Percentiles rank a stretch among this genome's conserved stretches.
phyloP scores from a whole-genome alignment of 345 rosid genomes.

The Populus tremula region DNA sequence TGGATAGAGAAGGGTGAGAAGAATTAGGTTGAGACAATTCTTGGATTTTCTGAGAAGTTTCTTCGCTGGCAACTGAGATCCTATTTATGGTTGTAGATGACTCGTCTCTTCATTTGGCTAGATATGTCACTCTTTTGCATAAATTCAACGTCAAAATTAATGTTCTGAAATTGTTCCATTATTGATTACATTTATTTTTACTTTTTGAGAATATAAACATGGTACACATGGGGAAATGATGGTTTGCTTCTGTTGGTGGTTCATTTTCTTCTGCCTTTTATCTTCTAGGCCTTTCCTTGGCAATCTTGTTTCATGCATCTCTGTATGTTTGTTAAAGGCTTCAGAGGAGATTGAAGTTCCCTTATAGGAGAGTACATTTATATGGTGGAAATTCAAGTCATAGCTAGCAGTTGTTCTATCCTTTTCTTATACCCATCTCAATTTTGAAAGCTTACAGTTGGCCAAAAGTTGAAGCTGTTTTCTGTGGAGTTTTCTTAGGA shows the following conservation, averaged over 20 bases:
- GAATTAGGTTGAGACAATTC: not conserved
- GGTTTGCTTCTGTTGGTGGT: not conserved
- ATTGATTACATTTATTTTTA: not conserved
- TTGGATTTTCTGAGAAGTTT: not conserved
- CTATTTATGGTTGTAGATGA: not conserved
- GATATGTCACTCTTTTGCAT: not conserved
- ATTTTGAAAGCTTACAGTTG: too few relatives aligned
- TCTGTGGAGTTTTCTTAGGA: too few relatives aligned
- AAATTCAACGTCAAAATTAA: not conserved
- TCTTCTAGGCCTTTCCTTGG: too few relatives aligned
- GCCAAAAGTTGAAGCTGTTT: too few relatives aligned
- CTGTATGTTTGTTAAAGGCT: too few relatives aligned
- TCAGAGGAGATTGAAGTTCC: too few relatives aligned
- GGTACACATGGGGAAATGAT: not conserved
- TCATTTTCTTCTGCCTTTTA: not conserved
- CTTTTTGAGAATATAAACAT: not conserved
- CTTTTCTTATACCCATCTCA: too few relatives aligned
- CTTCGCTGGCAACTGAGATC: not conserved
- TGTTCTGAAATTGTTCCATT: not conserved
- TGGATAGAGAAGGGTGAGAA: not conserved
- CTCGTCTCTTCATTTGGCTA: not conserved
- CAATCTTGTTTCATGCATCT: too few relatives aligned
- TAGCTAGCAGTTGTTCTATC: too few relatives aligned
- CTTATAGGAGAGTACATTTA: too few relatives aligned
- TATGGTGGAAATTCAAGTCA: too few relatives aligned